Base-by-base conservation (phyloP, 371 early-diverging fungal genomes). In the Sporodiniella umbellata region DNA sequence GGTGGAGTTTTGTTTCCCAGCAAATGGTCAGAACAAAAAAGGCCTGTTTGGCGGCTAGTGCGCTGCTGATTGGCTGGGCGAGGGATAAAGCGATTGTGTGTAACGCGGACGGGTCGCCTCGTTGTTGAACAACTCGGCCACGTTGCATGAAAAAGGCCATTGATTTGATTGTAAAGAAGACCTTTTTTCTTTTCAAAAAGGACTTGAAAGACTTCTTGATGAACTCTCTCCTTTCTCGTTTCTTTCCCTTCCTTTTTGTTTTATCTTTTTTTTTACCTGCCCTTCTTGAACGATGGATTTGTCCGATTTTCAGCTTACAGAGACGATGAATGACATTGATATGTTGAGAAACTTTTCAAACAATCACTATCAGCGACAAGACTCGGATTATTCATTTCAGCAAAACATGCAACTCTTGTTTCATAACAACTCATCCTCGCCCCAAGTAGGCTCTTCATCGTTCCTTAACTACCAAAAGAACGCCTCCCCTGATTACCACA, bases 271-370 rank as follows among this genome's bases (percentile, higher is more conserved):
- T 40, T 21, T 40, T 3, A 21, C 18, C 1, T 21, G 18, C 21
- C 22, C 22, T 39, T 12, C 8, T 6, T 39, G 22, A 21, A 15
- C 21, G 45, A 61, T 61, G 61, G 61, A 61, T 48, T 19, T 61
- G 35, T 49, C 56, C 21, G 47, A 48, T 26, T 61, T 56, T 45
- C 61, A 61, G 31, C 25, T 61, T 22, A 48, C 51, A 14, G 56
- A 56, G 44, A 44, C 56, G 22, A 56, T 61, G 30, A 56, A 52
- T 33, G 56, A 56, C 42, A 61, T 61, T 46, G 61, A 61, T 18
- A 56, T 61, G 44, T 11, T 61, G 33, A 48, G 56, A 51, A 51
- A 35, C 6, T 28, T 61, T 15, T 52, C 61, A 42, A 44, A 45
- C 21, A 40, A 37, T 5, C 5, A n/a, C n/a, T 17, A 43, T 7